Evolutionary conservation across 768 basidiomycete species (phyloP), one percentile per base, ranked within the genome.

Genomic region (Cyclocybe aegerita): DNA sequence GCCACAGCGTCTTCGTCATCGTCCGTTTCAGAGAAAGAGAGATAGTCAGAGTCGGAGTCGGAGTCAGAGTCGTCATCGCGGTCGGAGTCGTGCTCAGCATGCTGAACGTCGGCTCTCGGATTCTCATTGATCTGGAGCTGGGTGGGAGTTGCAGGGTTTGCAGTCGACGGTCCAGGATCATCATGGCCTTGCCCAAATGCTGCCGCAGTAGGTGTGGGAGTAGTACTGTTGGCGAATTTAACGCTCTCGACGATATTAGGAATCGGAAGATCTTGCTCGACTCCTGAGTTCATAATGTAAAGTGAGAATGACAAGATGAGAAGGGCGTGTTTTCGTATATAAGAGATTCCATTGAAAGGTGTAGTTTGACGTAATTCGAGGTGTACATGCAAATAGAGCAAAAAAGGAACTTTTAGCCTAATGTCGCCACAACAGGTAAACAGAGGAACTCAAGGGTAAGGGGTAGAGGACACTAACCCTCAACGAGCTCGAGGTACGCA

Each of bases 401-500:
- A 68, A 80, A 73, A 79, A 77, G 75, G 78, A 68, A 75, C 78
- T 77, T 93, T 92, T 81, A 94, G 90, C 83, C 90, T 91, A 84
- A 75, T 77, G 71, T 67, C 73, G 58, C 23, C 30, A 35, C 23
- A 46, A 53, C 49, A 43, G 52, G 43, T 81, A 79, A 83, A 82
- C 74, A 73, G 75, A 73, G 63, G 70, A 72, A 81, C 80, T 79
- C 76, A 78, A 73, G 76, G 71, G 65, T 59, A 59, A 67, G 68
- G 68, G 60, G 73, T 52, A 40, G 58, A 68, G 65, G 61, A 59
- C 69, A 96, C 95, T 96, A 86, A 96, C 96, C 91, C 82, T 88
- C 82, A 63, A 78, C 76, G 60, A 85, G 68, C 70, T 96, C 90
- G 65, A 99, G 67, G 67, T 98, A 98, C 14, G 86, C 83, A 17